Evolutionary conservation across 495 filamentous ascomycete species (phyloP).

Genomic region (Tetracladium marchalianum): DNA sequence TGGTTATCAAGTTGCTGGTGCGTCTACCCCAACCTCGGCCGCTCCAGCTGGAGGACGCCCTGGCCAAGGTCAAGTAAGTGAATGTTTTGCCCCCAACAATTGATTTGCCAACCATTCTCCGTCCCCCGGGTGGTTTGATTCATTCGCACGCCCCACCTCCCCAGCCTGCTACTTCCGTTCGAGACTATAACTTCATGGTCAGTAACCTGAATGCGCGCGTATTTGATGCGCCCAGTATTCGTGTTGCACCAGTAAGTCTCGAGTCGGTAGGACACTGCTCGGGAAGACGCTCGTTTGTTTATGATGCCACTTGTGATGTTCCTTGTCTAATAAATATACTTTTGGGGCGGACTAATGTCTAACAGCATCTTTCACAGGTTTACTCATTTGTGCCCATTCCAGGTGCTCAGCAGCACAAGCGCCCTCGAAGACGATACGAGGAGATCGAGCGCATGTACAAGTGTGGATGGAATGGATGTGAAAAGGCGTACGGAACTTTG

Average conservation of each 20-base stretch:
- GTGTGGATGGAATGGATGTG: slow-evolving; percentile 95
- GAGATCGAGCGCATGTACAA: slow-evolving; percentile 99
- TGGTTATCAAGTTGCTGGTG: slow-evolving; percentile 51
- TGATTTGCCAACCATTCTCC: neutral
- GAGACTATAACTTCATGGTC: too few relatives aligned
- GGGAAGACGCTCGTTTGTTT: too few relatives aligned
- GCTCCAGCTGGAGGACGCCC: slow-evolving; percentile 36
- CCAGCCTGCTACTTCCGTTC: too few relatives aligned
- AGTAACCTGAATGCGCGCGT: too few relatives aligned
- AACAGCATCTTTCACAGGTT: slow-evolving; percentile 57
- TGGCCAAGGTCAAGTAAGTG: neutral
- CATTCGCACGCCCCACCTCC: too few relatives aligned
- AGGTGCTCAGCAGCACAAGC: slow-evolving; percentile 94
- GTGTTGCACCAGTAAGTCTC: too few relatives aligned
- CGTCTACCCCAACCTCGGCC: slow-evolving; percentile 43
- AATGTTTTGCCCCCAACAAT: neutral
- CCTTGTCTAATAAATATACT: neutral
- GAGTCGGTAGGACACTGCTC: too few relatives aligned
- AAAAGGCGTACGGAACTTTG: slow-evolving; percentile 94
- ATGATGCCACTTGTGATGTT: too few relatives aligned
- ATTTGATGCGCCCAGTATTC: too few relatives aligned
- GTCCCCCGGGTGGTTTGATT: neutral
- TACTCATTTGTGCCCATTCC: slow-evolving; percentile 99
- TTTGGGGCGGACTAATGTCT: slow-evolving; percentile 8
- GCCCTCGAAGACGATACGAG: slow-evolving; percentile 87